Conservation (phyloP, 164 flowering plant genomes). For the Nelumbo lutea region DNA sequence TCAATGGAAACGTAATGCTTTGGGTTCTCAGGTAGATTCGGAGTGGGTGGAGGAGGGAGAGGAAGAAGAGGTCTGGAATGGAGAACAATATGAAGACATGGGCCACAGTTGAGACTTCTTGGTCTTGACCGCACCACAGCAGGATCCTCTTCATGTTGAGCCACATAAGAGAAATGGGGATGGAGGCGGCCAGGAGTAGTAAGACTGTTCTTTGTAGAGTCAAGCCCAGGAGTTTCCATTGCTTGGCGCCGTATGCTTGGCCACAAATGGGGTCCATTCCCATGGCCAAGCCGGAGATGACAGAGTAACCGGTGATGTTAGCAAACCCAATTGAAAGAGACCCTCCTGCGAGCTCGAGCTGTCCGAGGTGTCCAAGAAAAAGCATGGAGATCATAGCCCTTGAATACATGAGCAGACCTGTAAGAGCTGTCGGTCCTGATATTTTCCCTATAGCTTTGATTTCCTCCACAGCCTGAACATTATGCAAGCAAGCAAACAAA, state of each 20-base stretch:
- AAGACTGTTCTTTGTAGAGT: conserved; percentile 26
- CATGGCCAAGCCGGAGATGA: conserved; percentile 27
- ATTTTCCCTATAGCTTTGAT: conserved; percentile 21
- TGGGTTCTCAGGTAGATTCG: conserved; percentile 28
- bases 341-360: conserved; percentile 28
- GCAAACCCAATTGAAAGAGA: conserved; percentile 28
- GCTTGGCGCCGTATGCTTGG: conserved; percentile 27
- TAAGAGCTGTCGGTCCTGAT: conserved; percentile 22
- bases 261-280: conserved; percentile 33
- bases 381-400: conserved; percentile 27
- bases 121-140: conserved; percentile 28
- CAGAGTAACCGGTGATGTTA: conserved; percentile 31
- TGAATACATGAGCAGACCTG: conserved; percentile 24
- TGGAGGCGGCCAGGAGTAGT: conserved; percentile 18
- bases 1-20: conserved; percentile 17
- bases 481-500: background rate
- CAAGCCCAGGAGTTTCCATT: conserved; percentile 22
- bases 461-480: conserved; percentile 20
- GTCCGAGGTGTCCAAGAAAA: conserved; percentile 24
- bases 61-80: conserved; percentile 27
- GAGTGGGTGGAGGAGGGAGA: conserved; percentile 27
- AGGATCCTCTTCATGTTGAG: conserved; percentile 27
- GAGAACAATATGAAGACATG: conserved; percentile 23
- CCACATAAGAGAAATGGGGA: conserved; percentile 25
- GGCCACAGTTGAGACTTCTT: conserved; percentile 19